These are phyloP conservation scores for Ogataea nitratoaversa DNA, from an alignment of 805 yeast genomes.

Conservation along the genomic window DNA sequence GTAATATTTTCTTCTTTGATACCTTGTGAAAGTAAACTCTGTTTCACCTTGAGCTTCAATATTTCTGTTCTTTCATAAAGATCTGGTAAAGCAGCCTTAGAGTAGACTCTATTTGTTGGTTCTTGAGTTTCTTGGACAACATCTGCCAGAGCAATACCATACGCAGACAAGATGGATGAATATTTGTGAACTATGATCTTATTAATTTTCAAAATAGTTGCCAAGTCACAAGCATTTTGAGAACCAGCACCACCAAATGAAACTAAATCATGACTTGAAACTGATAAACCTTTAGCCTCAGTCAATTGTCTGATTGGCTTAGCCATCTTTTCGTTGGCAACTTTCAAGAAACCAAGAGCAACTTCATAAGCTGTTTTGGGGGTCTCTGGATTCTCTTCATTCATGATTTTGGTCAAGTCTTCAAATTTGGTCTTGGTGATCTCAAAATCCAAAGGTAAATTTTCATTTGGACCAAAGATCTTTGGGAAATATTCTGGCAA, in stretches of 20 bases:
- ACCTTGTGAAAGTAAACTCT: constrained; percentile 48
- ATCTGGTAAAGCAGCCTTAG: constrained; percentile 24
- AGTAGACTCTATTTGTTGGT: constrained; percentile 52
- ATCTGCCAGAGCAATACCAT: constrained; percentile 85
- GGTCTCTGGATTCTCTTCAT: constrained; percentile 41
- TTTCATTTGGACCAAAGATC: constrained; percentile 78
- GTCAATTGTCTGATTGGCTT: constrained; percentile 81
- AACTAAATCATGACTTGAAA: constrained; percentile 65
- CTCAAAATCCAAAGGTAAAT: constrained; percentile 61
- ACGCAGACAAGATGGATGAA: constrained; percentile 81
- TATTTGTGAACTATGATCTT: constrained; percentile 73
- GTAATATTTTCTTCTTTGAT: constrained; percentile 40
- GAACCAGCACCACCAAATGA: constrained; percentile 95
- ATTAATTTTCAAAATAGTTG: constrained; percentile 62
- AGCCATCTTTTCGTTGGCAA: constrained; percentile 89
- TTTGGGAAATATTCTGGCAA: constrained; percentile 73
- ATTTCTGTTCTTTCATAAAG: constrained; percentile 43
- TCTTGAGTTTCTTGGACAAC: constrained; percentile 76
- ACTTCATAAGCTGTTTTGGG: constrained; percentile 57
- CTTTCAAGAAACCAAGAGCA: constrained; percentile 76
- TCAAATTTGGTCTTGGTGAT: constrained; percentile 46
- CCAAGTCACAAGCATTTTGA: constrained; percentile 80
- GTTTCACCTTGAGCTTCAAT: constrained; percentile 40
- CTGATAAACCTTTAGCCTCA: constrained; percentile 75
- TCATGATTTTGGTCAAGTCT: constrained; percentile 53